Conservation (phyloP, 306 rosid species). For the Dicorynia guianensis region DNA sequence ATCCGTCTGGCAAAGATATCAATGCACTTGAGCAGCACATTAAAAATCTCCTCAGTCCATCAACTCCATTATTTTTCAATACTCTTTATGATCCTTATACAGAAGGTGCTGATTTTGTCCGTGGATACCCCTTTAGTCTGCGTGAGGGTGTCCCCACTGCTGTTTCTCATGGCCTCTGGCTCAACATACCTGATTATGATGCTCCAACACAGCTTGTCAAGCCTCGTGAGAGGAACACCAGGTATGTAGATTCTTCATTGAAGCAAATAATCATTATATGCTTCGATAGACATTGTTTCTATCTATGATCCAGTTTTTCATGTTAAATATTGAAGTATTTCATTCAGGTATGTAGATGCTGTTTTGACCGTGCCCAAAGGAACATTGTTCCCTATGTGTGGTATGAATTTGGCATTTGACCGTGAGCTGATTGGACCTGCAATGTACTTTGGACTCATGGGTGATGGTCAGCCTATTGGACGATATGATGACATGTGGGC, state of each 20-base stretch:
- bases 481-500: conserved; percentile 66
- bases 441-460: conserved; percentile 65
- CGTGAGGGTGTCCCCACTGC: conserved; percentile 80
- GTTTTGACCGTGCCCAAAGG: conserved; percentile 60
- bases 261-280: not conserved
- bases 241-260: conserved; percentile 44
- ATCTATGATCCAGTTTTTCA: conserved; percentile 38
- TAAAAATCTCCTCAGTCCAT: conserved; percentile 50
- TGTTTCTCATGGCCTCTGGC: conserved; percentile 92
- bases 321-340: not conserved
- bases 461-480: conserved; percentile 59
- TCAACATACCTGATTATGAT: conserved; percentile 88
- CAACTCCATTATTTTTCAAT: conserved; percentile 55
- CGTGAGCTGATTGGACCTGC: conserved; percentile 60
- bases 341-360: conserved; percentile 50
- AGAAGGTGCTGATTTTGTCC: conserved; percentile 86
- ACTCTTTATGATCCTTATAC: conserved; percentile 78
- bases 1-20: conserved; percentile 51
- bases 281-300: not conserved
- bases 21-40: conserved; percentile 59
- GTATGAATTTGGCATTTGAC: conserved; percentile 60
- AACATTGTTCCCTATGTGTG: conserved; percentile 59
- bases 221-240: conserved; percentile 83
- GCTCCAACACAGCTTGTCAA: conserved; percentile 94
- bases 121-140: conserved; percentile 91